A percentile compares a stretch with the other conserved stretches of the same genome.
Conservation (phyloP, 352 stramenopile genomes). For the Phytophthora syringae region DNA sequence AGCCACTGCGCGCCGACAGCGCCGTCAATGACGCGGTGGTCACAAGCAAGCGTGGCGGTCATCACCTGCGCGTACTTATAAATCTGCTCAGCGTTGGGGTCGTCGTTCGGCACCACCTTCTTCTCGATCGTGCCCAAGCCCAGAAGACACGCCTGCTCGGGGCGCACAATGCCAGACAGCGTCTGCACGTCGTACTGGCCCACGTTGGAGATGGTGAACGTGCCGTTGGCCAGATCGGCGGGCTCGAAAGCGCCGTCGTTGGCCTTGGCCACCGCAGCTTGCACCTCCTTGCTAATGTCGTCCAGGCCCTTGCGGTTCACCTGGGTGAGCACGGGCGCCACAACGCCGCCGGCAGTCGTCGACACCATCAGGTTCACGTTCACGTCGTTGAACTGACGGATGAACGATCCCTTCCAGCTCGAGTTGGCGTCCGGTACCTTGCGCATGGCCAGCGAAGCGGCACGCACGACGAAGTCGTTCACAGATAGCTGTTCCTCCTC, state of each 20-base stretch:
- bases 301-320: conserved; percentile 63
- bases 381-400: conserved; percentile 95
- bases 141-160: conserved; percentile 93
- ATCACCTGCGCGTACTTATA: conserved; percentile 93
- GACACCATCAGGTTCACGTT: conserved; percentile 95
- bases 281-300: conserved; percentile 70
- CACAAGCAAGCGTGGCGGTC: conserved; percentile 96
- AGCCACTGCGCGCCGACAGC: conserved; percentile 97
- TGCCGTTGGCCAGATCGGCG: conserved; percentile 85
- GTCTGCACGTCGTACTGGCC: conserved; percentile 97
- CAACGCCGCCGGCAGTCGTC: conserved; percentile 77
- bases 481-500: conserved; percentile 95
- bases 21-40: conserved; percentile 98
- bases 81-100: conserved; percentile 81
- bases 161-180: conserved; percentile 93
- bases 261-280: conserved; percentile 47
- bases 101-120: conserved; percentile 93
- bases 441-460: conserved; percentile 94
- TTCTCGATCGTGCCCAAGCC: conserved; percentile 95
- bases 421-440: conserved; percentile 96
- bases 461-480: conserved; percentile 98
- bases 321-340: conserved; percentile 96
- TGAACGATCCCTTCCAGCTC: conserved; percentile 89
- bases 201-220: conserved; percentile 97
- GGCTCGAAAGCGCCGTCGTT: conserved; percentile 46